phyloP scores from a whole-genome alignment of 805 yeast species.

The Pachysolen tannophilus region DNA sequence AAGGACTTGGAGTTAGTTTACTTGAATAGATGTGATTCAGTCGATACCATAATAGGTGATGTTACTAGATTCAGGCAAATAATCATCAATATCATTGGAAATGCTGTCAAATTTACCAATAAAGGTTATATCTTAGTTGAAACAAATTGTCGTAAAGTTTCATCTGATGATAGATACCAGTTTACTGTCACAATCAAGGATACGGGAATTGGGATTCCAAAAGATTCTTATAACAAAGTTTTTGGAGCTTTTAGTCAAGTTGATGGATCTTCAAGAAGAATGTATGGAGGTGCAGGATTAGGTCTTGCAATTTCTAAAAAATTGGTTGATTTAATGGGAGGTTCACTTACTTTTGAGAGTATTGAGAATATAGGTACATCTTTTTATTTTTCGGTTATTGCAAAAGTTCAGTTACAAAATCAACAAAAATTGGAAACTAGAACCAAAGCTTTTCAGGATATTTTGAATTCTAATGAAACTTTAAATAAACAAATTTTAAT shows the following conservation, averaged over 20 bases:
- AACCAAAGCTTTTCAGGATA: constrained; percentile 4
- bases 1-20: constrained; percentile 38
- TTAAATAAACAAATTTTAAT: constrained; percentile 21
- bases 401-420: constrained; percentile 17
- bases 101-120: constrained; percentile 43
- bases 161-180: constrained; percentile 29
- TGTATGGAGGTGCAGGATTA: constrained; percentile 45
- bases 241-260: constrained; percentile 49
- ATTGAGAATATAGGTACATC: constrained; percentile 38
- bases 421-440: constrained; percentile 12
- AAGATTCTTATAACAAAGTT: constrained; percentile 32
- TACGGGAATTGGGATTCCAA: constrained; percentile 48
- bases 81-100: constrained; percentile 43
- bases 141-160: constrained; percentile 18
- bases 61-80: constrained; percentile 42
- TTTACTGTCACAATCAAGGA: constrained; percentile 34
- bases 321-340: constrained; percentile 41
- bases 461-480: constrained; percentile 1
- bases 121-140: constrained; percentile 34
- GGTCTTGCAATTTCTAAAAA: constrained; percentile 42
- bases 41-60: constrained; percentile 36
- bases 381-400: constrained; percentile 30
- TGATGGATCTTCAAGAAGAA: constrained; percentile 44
- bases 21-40: constrained; percentile 30
- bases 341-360: constrained; percentile 36